Percentiles rank a stretch among this genome's conserved stretches.
Conservation (phyloP, 129 eudicot genomes). For the Chrysanthemum seticuspe region DNA sequence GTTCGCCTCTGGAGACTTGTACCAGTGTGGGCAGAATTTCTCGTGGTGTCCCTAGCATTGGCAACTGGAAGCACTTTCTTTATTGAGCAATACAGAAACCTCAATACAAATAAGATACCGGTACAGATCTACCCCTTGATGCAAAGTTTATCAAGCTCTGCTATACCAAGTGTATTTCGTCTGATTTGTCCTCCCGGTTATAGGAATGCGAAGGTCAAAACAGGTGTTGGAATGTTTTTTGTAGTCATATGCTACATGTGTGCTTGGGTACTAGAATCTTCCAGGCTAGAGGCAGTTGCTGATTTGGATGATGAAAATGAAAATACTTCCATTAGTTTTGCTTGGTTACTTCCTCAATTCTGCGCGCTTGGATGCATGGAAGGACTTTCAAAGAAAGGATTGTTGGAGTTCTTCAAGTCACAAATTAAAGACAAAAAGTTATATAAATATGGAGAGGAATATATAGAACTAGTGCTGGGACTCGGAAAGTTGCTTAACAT, state of each 20-base stretch:
- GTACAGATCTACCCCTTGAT: too few species aligned
- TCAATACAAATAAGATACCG: too few species aligned
- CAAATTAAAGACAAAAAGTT: not conserved
- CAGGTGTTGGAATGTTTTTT: constrained; percentile 4
- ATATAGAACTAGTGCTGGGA: constrained; percentile 1
- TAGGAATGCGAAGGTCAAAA: not conserved
- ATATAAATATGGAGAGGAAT: not conserved
- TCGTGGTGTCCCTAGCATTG: too few species aligned
- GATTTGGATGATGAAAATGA: too few species aligned
- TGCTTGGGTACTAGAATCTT: not conserved
- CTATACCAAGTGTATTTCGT: too few species aligned
- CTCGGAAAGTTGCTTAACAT: constrained; percentile 6
- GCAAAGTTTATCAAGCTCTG: too few species aligned
- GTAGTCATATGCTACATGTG: not conserved
- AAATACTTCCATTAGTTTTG: not conserved
- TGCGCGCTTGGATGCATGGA: constrained; percentile 8
- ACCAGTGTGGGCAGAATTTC: too few species aligned
- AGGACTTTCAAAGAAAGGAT: not conserved
- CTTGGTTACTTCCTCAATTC: constrained; percentile 12
- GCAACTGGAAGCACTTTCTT: too few species aligned
- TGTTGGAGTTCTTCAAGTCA: constrained; percentile 2
- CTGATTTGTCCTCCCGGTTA: too few species aligned
- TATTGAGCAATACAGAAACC: too few species aligned
- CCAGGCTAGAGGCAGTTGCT: not conserved
- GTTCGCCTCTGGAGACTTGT: too few species aligned